phyloP scores from a whole-genome alignment of 345 rosid species.

The Linum lewisii region DNA sequence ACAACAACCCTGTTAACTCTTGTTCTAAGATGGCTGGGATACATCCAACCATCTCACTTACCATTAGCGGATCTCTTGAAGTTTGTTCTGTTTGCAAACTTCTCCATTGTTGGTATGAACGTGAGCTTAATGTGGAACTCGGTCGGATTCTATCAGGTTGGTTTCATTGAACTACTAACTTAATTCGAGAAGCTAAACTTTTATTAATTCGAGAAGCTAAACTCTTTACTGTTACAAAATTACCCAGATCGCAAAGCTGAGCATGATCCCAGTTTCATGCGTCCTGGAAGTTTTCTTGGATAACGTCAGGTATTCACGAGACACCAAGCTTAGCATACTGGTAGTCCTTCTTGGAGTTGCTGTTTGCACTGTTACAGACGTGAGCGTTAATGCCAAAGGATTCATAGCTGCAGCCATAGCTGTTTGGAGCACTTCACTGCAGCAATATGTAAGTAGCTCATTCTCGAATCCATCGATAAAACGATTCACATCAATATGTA shows the following conservation, averaged over 20 bases:
- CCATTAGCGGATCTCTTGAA: slow-evolving; percentile 68
- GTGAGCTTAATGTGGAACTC: slow-evolving; percentile 99
- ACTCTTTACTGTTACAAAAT: not conserved
- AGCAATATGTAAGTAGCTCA: slow-evolving; percentile 75
- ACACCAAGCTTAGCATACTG: slow-evolving; percentile 90
- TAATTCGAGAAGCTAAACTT: slow-evolving; percentile 4
- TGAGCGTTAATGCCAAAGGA: slow-evolving; percentile 88
- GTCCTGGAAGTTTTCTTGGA: slow-evolving; percentile 88
- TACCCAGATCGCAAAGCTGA: slow-evolving; percentile 88
- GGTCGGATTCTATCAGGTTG: slow-evolving; percentile 99
- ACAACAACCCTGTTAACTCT: slow-evolving; percentile 77
- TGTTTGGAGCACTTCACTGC: slow-evolving; percentile 96
- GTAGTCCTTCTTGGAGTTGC: slow-evolving; percentile 94
- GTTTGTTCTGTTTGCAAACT: slow-evolving; percentile 88
- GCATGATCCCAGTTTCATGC: slow-evolving; percentile 97
- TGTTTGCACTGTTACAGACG: slow-evolving; percentile 97
- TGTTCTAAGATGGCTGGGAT: slow-evolving; percentile 75
- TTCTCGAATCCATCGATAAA: slow-evolving; percentile 3
- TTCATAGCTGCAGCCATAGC: slow-evolving; percentile 85
- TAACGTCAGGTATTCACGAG: slow-evolving; percentile 85
- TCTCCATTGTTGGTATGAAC: slow-evolving; percentile 98
- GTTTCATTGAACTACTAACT: slow-evolving; percentile 1
- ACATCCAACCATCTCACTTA: slow-evolving; percentile 69
- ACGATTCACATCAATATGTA: not conserved
- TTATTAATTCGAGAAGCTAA: slow-evolving; percentile 8